Percentiles rank a stretch among this genome's conserved stretches.
These are phyloP conservation scores for Pythium aphanidermatum DNA, from an alignment of 352 stramenopile genomes.

Conservation along the genomic window DNA sequence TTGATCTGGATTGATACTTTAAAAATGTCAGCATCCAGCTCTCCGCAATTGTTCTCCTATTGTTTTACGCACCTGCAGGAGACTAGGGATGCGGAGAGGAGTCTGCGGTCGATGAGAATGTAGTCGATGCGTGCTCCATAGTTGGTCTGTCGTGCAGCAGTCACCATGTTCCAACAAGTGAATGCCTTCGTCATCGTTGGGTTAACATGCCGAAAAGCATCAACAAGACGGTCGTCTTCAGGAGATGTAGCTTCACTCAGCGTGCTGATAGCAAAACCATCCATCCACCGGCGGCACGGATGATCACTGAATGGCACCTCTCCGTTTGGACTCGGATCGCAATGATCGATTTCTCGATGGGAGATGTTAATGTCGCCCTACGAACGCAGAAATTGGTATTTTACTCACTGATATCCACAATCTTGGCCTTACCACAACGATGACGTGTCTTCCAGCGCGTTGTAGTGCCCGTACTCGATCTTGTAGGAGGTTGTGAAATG, in stretches of 20 bases:
- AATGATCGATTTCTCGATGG: constrained; percentile 77
- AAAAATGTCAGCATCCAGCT: background rate
- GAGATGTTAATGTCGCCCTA: constrained; percentile 84
- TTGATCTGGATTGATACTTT: constrained; percentile 33
- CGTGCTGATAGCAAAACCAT: constrained; percentile 27
- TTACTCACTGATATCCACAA: no score
- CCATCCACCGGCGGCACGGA: constrained; percentile 66
- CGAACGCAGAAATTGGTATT: background rate
- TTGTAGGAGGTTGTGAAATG: constrained; percentile 69
- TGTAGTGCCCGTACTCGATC: constrained; percentile 51
- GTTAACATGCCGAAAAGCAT: constrained; percentile 79
- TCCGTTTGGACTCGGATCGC: constrained; percentile 32
- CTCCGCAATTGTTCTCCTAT: no score
- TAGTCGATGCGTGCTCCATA: constrained; percentile 91
- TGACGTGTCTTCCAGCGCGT: constrained; percentile 41
- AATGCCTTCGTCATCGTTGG: constrained; percentile 66
- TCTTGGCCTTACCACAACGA: constrained; percentile 49
- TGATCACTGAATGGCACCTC: constrained; percentile 47
- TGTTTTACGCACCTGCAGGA: constrained; percentile 64
- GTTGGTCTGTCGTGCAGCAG: constrained; percentile 82
- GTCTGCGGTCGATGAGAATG: constrained; percentile 59
- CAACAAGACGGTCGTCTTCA: constrained; percentile 37
- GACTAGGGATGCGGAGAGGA: constrained; percentile 37
- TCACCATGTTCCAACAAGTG: constrained; percentile 88
- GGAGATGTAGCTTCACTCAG: constrained; percentile 2